These are phyloP conservation scores for Daphne laureola DNA, from an alignment of 441 rosid genomes.

Conservation along the genomic window DNA sequence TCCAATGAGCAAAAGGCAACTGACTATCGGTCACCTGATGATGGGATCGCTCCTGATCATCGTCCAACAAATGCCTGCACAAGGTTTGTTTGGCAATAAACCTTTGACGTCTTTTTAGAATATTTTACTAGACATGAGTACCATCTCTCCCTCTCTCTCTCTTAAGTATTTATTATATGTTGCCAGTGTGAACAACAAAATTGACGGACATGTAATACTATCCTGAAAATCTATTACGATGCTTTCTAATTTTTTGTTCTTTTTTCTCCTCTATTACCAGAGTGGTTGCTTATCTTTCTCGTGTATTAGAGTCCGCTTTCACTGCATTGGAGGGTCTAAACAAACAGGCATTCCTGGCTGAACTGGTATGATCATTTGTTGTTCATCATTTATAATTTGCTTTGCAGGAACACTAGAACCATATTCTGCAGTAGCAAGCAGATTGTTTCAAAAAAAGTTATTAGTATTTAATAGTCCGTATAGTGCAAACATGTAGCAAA, in stretches of 20 bases:
- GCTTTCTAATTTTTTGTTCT: slow-evolving; percentile 1
- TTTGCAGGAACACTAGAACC: too few relatives aligned
- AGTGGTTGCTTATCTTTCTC: slow-evolving; percentile 96
- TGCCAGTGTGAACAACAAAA: slow-evolving; percentile 5
- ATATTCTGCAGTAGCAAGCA: too few relatives aligned
- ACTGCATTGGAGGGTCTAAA: slow-evolving; percentile 96
- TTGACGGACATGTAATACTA: neutral
- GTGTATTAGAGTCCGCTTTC: slow-evolving; percentile 95
- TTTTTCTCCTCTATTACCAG: slow-evolving; percentile 29
- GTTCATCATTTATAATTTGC: neutral
- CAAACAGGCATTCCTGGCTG: slow-evolving; percentile 95
- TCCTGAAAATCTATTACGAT: neutral
- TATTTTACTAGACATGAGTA: slow-evolving; percentile 13
- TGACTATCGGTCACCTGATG: slow-evolving; percentile 91
- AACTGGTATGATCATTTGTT: slow-evolving; percentile 55
- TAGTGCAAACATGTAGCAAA: too few relatives aligned
- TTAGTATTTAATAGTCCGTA: too few relatives aligned
- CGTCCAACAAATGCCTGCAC: slow-evolving; percentile 98
- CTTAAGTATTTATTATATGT: slow-evolving; percentile 5
- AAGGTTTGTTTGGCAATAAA: slow-evolving; percentile 39
- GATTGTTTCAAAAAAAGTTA: too few relatives aligned
- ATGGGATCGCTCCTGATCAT: slow-evolving; percentile 91
- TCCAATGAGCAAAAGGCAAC: slow-evolving; percentile 94
- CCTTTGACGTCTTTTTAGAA: slow-evolving; percentile 1
- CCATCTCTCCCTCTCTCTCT: neutral